A percentile compares a stretch with the other conserved stretches of the same genome.
Conservation (phyloP, 2,329 filamentous ascomycete species). For the Fusarium sp. region DNA sequence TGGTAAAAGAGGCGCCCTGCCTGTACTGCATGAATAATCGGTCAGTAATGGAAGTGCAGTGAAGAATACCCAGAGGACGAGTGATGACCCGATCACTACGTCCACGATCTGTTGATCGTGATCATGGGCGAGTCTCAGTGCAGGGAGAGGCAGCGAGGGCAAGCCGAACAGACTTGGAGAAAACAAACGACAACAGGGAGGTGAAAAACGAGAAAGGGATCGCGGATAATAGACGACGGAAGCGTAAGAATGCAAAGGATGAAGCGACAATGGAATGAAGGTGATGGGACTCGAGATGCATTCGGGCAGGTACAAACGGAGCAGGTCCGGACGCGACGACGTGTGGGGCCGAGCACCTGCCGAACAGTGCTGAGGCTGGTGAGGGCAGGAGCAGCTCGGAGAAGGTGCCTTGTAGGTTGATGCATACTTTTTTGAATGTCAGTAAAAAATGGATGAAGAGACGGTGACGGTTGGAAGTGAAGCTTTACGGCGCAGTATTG, state of each 20-base stretch:
- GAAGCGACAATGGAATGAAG: not conserved
- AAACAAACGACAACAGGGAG: not conserved
- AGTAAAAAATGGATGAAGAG: not conserved
- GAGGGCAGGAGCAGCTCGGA: not conserved
- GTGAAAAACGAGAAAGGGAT: not conserved
- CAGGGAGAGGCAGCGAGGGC: not conserved
- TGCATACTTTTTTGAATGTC: not conserved
- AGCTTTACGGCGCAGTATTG: not conserved
- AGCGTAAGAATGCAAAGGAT: not conserved
- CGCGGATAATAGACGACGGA: not conserved
- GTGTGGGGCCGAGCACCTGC: not conserved
- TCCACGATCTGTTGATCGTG: not conserved
- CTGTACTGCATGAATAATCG: not conserved
- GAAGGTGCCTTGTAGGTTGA: not conserved
- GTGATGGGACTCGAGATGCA: not conserved
- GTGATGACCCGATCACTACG: not conserved
- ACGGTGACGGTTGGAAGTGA: not conserved
- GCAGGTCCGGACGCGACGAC: not conserved
- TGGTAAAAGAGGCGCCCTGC: not conserved
- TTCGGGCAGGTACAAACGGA: not conserved
- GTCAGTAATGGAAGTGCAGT: not conserved
- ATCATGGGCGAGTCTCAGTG: not conserved
- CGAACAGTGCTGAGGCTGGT: not conserved
- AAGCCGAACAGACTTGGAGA: not conserved
- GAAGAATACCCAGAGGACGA: not conserved